Evolutionary conservation across 1,284 basidiomycete species (phyloP).

Genomic region (Thecaphora frezii): DNA sequence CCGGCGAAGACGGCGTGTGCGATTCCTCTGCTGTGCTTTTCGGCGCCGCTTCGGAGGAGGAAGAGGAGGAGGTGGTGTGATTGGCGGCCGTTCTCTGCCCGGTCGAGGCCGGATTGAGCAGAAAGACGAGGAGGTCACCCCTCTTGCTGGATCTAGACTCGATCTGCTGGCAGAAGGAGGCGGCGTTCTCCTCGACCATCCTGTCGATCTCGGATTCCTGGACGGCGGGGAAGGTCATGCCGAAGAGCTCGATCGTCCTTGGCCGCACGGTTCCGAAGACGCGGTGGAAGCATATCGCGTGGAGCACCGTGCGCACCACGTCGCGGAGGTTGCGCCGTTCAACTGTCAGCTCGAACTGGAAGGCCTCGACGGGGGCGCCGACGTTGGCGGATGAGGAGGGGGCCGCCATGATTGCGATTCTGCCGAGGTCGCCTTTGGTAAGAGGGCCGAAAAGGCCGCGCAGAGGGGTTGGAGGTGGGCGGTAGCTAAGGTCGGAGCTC

Average conservation of each 20-base stretch:
- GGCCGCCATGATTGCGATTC: not conserved
- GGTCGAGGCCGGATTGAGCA: not conserved
- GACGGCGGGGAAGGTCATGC: constrained; percentile 14
- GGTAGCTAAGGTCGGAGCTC: no score
- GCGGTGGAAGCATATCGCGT: constrained; percentile 28
- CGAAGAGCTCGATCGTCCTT: constrained; percentile 9
- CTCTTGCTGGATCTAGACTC: not conserved
- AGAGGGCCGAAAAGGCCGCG: no score
- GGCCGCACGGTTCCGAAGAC: constrained; percentile 23
- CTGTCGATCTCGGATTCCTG: constrained; percentile 10
- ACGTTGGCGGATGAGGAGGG: not conserved
- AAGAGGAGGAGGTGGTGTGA: not conserved
- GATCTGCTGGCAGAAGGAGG: not conserved
- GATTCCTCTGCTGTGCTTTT: not conserved
- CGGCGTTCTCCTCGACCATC: constrained; percentile 3
- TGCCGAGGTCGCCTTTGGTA: no score
- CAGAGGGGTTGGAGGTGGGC: no score
- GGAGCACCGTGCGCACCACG: constrained; percentile 11
- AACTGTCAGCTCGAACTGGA: not conserved
- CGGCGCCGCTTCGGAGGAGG: not conserved
- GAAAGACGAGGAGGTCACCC: not conserved
- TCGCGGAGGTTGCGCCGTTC: constrained; percentile 4
- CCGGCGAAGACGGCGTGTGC: not conserved
- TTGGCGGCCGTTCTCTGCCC: not conserved
- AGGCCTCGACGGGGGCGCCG: not conserved